These are phyloP conservation scores for Beauveria varroae DNA, from an alignment of 2,329 filamentous ascomycete species.

Conservation along the genomic window DNA sequence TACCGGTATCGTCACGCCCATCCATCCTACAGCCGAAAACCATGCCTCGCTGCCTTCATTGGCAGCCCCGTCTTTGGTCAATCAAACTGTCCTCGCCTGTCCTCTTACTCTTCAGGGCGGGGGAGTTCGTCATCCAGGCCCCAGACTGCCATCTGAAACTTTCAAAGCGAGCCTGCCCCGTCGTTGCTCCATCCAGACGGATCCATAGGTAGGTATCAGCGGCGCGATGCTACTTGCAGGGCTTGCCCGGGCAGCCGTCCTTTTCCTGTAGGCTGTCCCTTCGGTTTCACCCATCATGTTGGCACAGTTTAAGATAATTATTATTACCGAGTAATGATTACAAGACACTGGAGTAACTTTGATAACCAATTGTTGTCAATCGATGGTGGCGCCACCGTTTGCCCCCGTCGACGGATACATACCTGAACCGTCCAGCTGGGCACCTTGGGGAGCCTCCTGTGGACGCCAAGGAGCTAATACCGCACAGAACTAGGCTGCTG, in stretches of 20 bases:
- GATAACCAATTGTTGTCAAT: not conserved
- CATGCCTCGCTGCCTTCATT: too few relatives aligned
- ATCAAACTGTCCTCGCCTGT: not conserved
- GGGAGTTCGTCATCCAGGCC: not conserved
- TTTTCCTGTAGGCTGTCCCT: not conserved
- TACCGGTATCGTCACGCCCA: too few relatives aligned
- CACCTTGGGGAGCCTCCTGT: not conserved
- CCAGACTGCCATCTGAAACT: slow-evolving; percentile 1
- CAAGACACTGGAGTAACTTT: not conserved
- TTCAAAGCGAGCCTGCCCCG: not conserved
- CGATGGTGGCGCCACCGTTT: not conserved
- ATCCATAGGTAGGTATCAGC: not conserved
- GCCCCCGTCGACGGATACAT: too few relatives aligned
- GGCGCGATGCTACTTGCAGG: not conserved
- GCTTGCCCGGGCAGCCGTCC: not conserved
- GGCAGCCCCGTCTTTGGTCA: too few relatives aligned
- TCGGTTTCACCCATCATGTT: not conserved
- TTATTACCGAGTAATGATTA: too few relatives aligned
- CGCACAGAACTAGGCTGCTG: not conserved
- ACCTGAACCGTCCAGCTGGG: not conserved
- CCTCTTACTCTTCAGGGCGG: not conserved
- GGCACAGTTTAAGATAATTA: not conserved
- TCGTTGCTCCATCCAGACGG: not conserved
- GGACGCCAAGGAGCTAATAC: not conserved
- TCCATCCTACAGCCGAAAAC: too few relatives aligned